Conservation (phyloP, 2,329 filamentous ascomycete species). For the Fusarium chuoi region DNA sequence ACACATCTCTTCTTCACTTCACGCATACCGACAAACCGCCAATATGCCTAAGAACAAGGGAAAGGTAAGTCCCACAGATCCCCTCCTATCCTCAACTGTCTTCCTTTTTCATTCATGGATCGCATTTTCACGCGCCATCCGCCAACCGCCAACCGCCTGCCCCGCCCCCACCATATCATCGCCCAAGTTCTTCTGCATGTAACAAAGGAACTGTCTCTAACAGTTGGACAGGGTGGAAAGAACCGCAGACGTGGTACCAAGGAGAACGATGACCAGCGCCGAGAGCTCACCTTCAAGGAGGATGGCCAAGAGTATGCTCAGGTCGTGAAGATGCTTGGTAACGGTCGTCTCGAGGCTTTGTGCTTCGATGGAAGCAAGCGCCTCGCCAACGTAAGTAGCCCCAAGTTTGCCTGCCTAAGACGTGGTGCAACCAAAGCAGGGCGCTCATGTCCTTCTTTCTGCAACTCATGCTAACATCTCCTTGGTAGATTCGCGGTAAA, state of each 20-base stretch:
- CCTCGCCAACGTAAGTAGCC: slow-evolving; percentile 52
- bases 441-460: background rate
- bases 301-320: slow-evolving; percentile 79
- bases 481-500: slow-evolving; percentile 76
- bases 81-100: background rate
- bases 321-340: slow-evolving; percentile 89
- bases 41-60: slow-evolving; percentile 99
- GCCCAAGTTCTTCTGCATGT: slow-evolving; percentile 22
- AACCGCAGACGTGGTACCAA: slow-evolving; percentile 99
- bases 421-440: background rate
- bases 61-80: slow-evolving; percentile 73
- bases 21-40: slow-evolving; percentile 28
- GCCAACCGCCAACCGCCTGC: slow-evolving; percentile 18
- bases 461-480: slow-evolving; percentile 70
- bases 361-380: slow-evolving; percentile 85
- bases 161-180: slow-evolving; percentile 46
- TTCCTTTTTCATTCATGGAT: background rate
- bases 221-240: slow-evolving; percentile 82
- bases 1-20: slow-evolving; percentile 8
- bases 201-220: slow-evolving; percentile 32
- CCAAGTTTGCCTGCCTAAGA: background rate
- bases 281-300: slow-evolving; percentile 98
- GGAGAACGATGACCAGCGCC: slow-evolving; percentile 99
- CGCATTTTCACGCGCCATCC: slow-evolving; percentile 24
- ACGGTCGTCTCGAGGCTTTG: slow-evolving; percentile 89